These are phyloP conservation scores for Gamsiella multidivaricata DNA, from an alignment of 192 early-diverging fungal genomes.

Conservation along the genomic window DNA sequence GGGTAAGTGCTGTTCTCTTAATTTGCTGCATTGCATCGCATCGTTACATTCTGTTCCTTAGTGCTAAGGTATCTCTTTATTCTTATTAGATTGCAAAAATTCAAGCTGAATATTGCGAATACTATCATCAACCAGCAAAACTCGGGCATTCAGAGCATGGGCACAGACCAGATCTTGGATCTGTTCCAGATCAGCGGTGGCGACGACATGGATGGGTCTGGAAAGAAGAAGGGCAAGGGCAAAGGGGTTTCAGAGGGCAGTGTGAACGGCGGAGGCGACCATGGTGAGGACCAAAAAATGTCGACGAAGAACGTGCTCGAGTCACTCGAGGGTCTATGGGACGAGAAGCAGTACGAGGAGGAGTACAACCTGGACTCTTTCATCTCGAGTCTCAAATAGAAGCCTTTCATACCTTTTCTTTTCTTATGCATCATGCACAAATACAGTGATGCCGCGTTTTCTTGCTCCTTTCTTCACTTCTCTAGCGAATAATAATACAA, in stretches of 20 bases:
- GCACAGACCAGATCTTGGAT: constrained; percentile 95
- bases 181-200: constrained; percentile 82
- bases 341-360: constrained; percentile 88
- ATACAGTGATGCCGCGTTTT: too few relatives aligned
- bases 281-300: constrained; percentile 65
- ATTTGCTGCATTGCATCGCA: constrained; percentile 9
- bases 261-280: constrained; percentile 15
- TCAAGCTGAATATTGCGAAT: constrained; percentile 98
- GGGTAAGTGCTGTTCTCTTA: constrained; percentile 64
- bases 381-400: constrained; percentile 59
- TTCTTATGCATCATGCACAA: background rate
- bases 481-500: too few relatives aligned
- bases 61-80: background rate
- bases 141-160: constrained; percentile 92
- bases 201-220: constrained; percentile 53
- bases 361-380: constrained; percentile 87
- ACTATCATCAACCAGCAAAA: constrained; percentile 97
- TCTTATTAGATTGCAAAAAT: constrained; percentile 85
- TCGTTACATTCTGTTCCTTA: background rate
- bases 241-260: constrained; percentile 14
- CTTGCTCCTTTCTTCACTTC: too few relatives aligned
- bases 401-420: background rate
- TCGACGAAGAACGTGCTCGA: constrained; percentile 77
- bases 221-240: constrained; percentile 45
- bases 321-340: constrained; percentile 88